Evolutionary conservation across 2,329 filamentous ascomycete species (phyloP).

Genomic region (Bipolaris victoriae): DNA sequence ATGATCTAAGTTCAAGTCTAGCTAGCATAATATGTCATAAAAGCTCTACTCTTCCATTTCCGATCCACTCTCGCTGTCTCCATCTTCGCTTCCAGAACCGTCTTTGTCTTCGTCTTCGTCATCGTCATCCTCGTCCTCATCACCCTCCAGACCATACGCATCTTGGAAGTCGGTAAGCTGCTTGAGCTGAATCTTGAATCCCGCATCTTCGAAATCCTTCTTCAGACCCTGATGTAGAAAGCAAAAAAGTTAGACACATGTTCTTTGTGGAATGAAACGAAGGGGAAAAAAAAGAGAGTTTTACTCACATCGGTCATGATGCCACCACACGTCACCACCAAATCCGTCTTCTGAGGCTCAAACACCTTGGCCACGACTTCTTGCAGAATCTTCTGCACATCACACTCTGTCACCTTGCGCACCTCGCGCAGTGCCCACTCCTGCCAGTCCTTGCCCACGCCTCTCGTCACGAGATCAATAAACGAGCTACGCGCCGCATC

Average conservation of each 20-base stretch:
- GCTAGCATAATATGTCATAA: neutral
- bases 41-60: slow-evolving; percentile 34
- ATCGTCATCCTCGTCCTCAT: slow-evolving; percentile 64
- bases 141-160: slow-evolving; percentile 79
- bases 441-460: slow-evolving; percentile 77
- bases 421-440: slow-evolving; percentile 78
- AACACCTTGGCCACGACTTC: slow-evolving; percentile 83
- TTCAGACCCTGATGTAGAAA: slow-evolving; percentile 66
- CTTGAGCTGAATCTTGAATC: slow-evolving; percentile 79
- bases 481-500: slow-evolving; percentile 84
- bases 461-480: slow-evolving; percentile 77
- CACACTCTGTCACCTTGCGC: slow-evolving; percentile 73
- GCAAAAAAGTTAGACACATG: slow-evolving; percentile 6
- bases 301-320: slow-evolving; percentile 79
- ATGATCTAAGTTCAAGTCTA: neutral
- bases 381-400: slow-evolving; percentile 76
- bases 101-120: slow-evolving; percentile 50
- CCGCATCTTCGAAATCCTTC: slow-evolving; percentile 73
- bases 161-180: slow-evolving; percentile 83
- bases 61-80: slow-evolving; percentile 31
- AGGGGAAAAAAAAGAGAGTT: neutral
- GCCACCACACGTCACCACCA: slow-evolving; percentile 86
- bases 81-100: slow-evolving; percentile 54
- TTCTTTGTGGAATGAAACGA: slow-evolving; percentile 4
- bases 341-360: slow-evolving; percentile 76